Conservation (phyloP, 176 grass and related monocot species). For the Avena sativa region DNA sequence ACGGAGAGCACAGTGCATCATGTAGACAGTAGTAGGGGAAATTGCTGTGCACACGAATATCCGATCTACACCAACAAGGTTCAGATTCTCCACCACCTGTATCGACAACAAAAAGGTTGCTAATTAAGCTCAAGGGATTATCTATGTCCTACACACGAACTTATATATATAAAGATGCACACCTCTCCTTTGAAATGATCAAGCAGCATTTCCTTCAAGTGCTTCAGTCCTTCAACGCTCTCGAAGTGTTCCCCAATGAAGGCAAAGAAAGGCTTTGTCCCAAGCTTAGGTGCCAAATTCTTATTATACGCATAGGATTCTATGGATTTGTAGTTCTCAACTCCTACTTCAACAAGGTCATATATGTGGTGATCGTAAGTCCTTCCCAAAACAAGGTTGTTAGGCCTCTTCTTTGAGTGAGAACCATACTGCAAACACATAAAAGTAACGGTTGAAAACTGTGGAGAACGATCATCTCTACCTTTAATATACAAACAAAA, state of each 20-base stretch:
- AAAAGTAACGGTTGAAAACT: slow-evolving; percentile 6
- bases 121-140: neutral
- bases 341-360: slow-evolving; percentile 94
- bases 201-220: slow-evolving; percentile 92
- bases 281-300: slow-evolving; percentile 78
- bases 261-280: slow-evolving; percentile 93
- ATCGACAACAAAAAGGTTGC: slow-evolving; percentile 33
- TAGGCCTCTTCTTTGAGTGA: slow-evolving; percentile 97
- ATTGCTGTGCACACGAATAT: slow-evolving; percentile 84
- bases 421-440: slow-evolving; percentile 71
- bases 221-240: slow-evolving; percentile 77
- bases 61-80: slow-evolving; percentile 76
- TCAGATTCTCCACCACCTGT: slow-evolving; percentile 91
- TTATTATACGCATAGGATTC: slow-evolving; percentile 86
- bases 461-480: slow-evolving; percentile 12
- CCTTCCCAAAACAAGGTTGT: slow-evolving; percentile 85
- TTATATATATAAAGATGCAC: neutral
- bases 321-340: slow-evolving; percentile 84
- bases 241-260: slow-evolving; percentile 92
- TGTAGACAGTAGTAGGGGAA: slow-evolving; percentile 71
- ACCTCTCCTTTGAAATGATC: slow-evolving; percentile 96
- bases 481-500: neutral
- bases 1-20: slow-evolving; percentile 83
- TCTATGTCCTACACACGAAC: neutral
- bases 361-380: slow-evolving; percentile 97